Base-by-base conservation (phyloP, 2,329 filamentous ascomycete genomes). In the Trichoderma pleuroti region DNA sequence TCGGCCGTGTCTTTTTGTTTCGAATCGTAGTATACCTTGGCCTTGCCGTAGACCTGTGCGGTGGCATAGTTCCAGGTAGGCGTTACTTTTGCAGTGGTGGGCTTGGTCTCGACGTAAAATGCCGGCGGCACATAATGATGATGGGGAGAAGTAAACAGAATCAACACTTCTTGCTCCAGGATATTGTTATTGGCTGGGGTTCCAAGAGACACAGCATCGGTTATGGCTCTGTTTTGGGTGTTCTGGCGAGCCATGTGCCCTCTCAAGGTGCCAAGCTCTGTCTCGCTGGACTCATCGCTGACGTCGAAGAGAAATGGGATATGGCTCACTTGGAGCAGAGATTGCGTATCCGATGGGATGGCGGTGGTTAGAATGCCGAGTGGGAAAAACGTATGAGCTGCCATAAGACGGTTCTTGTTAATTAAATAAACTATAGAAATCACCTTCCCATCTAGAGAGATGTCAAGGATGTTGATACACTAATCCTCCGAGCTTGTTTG, bases 231-330 rank as follows among this genome's bases (percentile, higher is more conserved):
- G 28, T 18, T 34, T 1, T 59, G 56, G 5, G 56, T 89, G 73
- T 92, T 92, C 42, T 83, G 81, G 28, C 85, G 82, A 0, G 90
- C 89, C 28, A 92, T 77, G 74, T 92, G 90, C 5, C 88, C 89
- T 3, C 88, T 83, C 3, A 92, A 81, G 6, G 75, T 76, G 26
- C 78, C 78, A 0, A 82, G 75, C 21, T 83, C 80, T 0, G 79
- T 80, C 57, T 82, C 80, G 69, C 76, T 81, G 3, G 75, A 52
- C 34, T 83, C 80, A 71, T 84, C 80, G 5, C 81, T 70, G 10
- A 85, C 76, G 72, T 90, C 87, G 1, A 91, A 79, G 0, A 91
- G 75, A 74, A 84, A 91, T 0, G 88, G 88, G n/a, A 91, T 85
- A 74, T 91, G 89, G 65, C 82, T 88, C 63, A 82, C 84, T 74